Evolutionary conservation across 164 flowering plant genomes (phyloP), one percentile per base, ranked within the genome.

Genomic region (Cinnamomum chago): DNA sequence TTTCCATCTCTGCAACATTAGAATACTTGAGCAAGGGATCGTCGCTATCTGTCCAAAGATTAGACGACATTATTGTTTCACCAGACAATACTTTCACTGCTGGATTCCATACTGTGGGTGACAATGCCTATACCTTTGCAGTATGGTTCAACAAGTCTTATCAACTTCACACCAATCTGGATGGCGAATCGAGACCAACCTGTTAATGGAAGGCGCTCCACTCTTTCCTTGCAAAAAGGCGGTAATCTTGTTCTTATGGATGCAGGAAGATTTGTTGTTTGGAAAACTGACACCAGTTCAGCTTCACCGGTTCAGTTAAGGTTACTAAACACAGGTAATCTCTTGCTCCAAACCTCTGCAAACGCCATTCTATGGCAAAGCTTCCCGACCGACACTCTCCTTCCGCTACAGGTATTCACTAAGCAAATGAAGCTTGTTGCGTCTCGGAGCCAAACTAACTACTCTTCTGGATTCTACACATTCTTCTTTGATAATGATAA

Each of bases 371-470:
- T 75, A 1, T 85, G 88, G 85, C 62, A 79, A 72, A 80, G 90
- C 73, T 87, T 50, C 3, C 86, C 87, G 0, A 83, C 86, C 1
- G 81, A 87, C 40, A 87, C 87, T 1, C 84, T 86, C 58, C 83
- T 87, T 40, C 86, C 90, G 5, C 22, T 27, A 1, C 90, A 87
- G 58, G 51, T 5, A 2, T 47, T 85, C 20, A 81, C 81, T 2
- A 67, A 51, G 18, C 12, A 58, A 70, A 64, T 71, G 1, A 66
- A 18, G 3, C 79, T 85, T 0, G 51, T 84, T n/a, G 85, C 88
- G 0, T 52, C 79, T 1, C 79, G 79, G 78, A 77, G 81, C 70
- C 13, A 17, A 52, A 73, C 58, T 13, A 77, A 79, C 62, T 76
- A 68, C 33, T 85, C 83, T n/a, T 80, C 83, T 0, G 88, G 86